Percentiles rank a stretch among this genome's conserved stretches.
These are phyloP conservation scores for Aureobasidium sp. DNA, from an alignment of 2,329 filamentous ascomycete genomes.

Conservation along the genomic window DNA sequence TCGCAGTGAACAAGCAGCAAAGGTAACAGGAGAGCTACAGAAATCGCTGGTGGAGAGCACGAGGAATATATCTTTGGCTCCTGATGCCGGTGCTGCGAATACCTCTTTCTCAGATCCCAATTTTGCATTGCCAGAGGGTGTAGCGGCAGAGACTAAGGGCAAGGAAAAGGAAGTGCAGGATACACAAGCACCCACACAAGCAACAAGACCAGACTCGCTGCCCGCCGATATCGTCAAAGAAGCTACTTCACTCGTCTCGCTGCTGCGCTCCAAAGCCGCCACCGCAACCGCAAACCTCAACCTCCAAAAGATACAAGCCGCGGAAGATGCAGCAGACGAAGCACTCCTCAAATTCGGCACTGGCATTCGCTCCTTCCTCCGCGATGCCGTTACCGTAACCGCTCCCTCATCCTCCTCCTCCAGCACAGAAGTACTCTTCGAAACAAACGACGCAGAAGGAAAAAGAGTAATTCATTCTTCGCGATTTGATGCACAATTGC, in stretches of 20 bases:
- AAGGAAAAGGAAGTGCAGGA: conserved; percentile 16
- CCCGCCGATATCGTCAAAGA: conserved; percentile 45
- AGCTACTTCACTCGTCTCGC: conserved; percentile 60
- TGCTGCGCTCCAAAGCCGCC: conserved; percentile 67
- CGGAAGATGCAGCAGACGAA: conserved; percentile 94
- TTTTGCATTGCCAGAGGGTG: conserved; percentile 11
- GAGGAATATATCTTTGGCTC: conserved; percentile 59
- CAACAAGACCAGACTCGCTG: conserved; percentile 33
- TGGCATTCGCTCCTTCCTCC: conserved; percentile 81
- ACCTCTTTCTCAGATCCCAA: conserved; percentile 21
- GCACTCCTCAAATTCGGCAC: conserved; percentile 84
- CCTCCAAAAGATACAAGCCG: conserved; percentile 79
- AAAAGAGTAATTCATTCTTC: conserved; percentile 94
- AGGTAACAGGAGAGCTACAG: conserved; percentile 65
- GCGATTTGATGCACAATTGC: conserved; percentile 87
- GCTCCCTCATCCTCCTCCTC: conserved; percentile 46
- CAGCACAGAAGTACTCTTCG: conserved; percentile 63
- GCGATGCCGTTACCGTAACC: conserved; percentile 81
- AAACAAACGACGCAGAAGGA: conserved; percentile 80
- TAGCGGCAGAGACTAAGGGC: conserved; percentile 12
- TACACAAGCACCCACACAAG: not conserved
- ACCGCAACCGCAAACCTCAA: conserved; percentile 41
- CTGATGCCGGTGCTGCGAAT: conserved; percentile 14
- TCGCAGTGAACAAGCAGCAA: conserved; percentile 61
- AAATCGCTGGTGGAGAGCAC: conserved; percentile 46